Conservation (phyloP, 192 early-diverging fungal species). For the Backusella parvicylindrica region DNA sequence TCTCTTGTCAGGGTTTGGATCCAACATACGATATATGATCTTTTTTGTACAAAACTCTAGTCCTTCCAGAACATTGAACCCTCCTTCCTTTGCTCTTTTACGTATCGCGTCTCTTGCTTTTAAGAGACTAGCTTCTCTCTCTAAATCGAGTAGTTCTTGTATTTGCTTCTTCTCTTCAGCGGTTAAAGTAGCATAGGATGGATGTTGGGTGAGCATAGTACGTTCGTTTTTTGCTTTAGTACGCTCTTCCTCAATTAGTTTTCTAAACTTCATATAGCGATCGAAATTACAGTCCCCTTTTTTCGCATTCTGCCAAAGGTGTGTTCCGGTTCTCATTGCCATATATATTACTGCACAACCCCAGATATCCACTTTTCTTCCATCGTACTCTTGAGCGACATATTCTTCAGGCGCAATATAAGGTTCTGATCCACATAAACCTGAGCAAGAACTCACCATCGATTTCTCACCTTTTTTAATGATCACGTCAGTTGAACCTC, state of each 20-base stretch:
- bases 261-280: constrained; percentile 25
- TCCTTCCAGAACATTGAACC: constrained; percentile 24
- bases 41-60: constrained; percentile 29
- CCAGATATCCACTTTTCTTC: constrained; percentile 52
- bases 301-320: constrained; percentile 32
- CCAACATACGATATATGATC: constrained; percentile 31
- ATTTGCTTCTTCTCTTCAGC: constrained; percentile 5
- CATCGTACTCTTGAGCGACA: constrained; percentile 62
- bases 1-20: constrained; percentile 27
- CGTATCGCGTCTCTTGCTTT: constrained; percentile 26
- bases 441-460: constrained; percentile 40
- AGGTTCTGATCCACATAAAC: constrained; percentile 74
- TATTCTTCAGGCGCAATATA: constrained; percentile 88
- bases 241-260: constrained; percentile 22
- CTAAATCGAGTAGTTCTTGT: constrained; percentile 41
- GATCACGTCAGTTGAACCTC: constrained; percentile 81
- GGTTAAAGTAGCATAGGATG: not conserved
- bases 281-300: constrained; percentile 25
- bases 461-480: constrained; percentile 15
- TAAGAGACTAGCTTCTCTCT: constrained; percentile 12
- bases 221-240: constrained; percentile 15
- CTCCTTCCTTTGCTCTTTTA: constrained; percentile 26
- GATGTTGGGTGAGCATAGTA: not conserved
- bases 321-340: constrained; percentile 34
- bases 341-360: constrained; percentile 34